phyloP scores from a whole-genome alignment of 495 filamentous ascomycete species.

The Neurospora sp. region DNA sequence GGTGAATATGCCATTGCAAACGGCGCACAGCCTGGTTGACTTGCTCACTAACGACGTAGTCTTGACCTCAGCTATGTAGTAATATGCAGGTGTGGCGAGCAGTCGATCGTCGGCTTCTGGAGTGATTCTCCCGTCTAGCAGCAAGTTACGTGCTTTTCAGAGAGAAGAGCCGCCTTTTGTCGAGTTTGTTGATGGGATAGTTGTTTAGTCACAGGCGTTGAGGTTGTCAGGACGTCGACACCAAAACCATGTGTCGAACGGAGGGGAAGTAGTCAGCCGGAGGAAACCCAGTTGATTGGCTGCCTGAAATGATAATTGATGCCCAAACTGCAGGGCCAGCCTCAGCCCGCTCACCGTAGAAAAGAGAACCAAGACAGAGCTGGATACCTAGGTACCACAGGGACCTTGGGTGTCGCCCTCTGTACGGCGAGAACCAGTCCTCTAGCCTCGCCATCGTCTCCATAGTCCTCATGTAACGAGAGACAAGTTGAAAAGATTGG shows the following conservation, averaged over 20 bases:
- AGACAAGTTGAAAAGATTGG: too few relatives aligned
- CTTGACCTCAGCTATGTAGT: neutral
- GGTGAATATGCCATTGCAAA: neutral
- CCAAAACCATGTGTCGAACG: neutral
- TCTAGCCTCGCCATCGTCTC: neutral
- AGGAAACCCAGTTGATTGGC: neutral
- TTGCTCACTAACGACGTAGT: neutral
- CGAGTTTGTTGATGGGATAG: neutral
- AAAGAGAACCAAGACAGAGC: too few relatives aligned
- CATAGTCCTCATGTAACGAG: neutral
- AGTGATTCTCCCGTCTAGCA: neutral
- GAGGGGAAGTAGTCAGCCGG: neutral
- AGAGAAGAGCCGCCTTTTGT: neutral
- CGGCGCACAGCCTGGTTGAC: neutral
- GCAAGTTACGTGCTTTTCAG: neutral
- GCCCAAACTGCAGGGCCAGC: neutral
- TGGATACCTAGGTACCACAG: too few relatives aligned
- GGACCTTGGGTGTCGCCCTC: too few relatives aligned
- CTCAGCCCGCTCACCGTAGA: too few relatives aligned
- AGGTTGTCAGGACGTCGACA: neutral
- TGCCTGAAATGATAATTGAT: too few relatives aligned
- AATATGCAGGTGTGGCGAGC: neutral
- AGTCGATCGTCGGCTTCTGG: neutral
- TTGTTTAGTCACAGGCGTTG: neutral
- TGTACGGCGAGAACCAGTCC: neutral